Percentiles rank a stretch among this genome's conserved stretches.
Evolutionary conservation across 371 early-diverging fungal species (phyloP).

Genomic region (Apophysomyces variabilis): DNA sequence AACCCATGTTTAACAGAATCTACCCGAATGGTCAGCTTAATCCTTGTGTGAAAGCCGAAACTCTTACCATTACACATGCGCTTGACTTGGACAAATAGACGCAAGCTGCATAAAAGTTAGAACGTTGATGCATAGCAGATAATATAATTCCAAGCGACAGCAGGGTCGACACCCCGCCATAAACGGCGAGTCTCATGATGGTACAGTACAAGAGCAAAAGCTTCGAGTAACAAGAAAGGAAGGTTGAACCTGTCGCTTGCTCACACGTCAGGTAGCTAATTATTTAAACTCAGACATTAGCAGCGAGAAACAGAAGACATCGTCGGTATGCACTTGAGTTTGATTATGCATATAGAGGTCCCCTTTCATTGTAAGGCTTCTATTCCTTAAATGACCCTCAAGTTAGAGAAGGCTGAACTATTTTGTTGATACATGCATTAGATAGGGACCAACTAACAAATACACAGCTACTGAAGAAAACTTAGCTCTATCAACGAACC

Average conservation of each 20-base stretch:
- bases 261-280: slow-evolving; percentile 1
- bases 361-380: no score
- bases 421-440: no score
- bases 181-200: slow-evolving; percentile 74
- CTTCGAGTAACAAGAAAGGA: slow-evolving; percentile 4
- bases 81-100: slow-evolving; percentile 86
- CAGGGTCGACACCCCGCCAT: slow-evolving; percentile 72
- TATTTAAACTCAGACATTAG: not conserved
- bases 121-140: slow-evolving; percentile 75
- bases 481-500: no score
- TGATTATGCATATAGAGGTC: no score
- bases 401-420: no score
- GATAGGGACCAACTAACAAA: no score
- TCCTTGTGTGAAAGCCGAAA: not conserved
- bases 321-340: no score
- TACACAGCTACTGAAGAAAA: no score
- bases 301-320: no score
- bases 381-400: no score
- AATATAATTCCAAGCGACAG: slow-evolving; percentile 74
- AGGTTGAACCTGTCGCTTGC: not conserved
- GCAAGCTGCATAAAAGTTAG: slow-evolving; percentile 89
- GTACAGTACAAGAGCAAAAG: slow-evolving; percentile 1
- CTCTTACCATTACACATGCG: slow-evolving; percentile 81
- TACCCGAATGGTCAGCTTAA: slow-evolving; percentile 28
- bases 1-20: slow-evolving; percentile 83